Evolutionary conservation across 2,329 filamentous ascomycete species (phyloP).

Genomic region (Akanthomyces uredinophilus): DNA sequence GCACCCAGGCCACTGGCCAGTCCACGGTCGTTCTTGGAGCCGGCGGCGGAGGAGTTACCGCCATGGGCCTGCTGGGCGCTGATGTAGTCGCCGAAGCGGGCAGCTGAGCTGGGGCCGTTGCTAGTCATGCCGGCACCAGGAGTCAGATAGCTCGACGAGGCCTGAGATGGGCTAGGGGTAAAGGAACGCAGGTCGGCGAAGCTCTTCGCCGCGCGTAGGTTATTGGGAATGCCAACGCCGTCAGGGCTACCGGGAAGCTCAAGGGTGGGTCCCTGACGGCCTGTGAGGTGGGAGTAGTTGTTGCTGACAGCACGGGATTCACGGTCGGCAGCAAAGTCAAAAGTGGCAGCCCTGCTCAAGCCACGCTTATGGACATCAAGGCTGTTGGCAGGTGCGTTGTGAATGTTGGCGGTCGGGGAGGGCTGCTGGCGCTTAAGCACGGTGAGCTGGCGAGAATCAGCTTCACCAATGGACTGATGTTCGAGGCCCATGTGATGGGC

Average conservation of each 20-base stretch:
- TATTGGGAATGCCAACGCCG: conserved; percentile 59
- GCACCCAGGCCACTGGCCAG: conserved; percentile 46
- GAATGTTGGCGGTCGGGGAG: conserved; percentile 49
- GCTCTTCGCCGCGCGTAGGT: conserved; percentile 89
- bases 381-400: conserved; percentile 57
- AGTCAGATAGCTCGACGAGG: conserved; percentile 68
- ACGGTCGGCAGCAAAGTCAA: conserved; percentile 83
- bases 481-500: conserved; percentile 92
- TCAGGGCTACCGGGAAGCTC: conserved; percentile 80
- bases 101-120: conserved; percentile 37
- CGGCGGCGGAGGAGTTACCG: conserved; percentile 34
- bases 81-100: conserved; percentile 44
- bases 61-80: conserved; percentile 32
- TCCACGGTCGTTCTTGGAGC: conserved; percentile 33
- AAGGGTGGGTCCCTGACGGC: conserved; percentile 78
- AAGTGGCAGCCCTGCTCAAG: conserved; percentile 90
- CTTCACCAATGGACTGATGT: conserved; percentile 83
- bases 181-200: conserved; percentile 94
- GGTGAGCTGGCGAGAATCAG: conserved; percentile 83
- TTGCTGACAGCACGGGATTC: conserved; percentile 60
- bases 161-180: conserved; percentile 86
- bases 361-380: conserved; percentile 76
- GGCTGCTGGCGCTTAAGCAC: conserved; percentile 66
- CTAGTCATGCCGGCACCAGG: conserved; percentile 47
- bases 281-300: conserved; percentile 66